Percentiles rank a stretch among this genome's conserved stretches.
Conservation (phyloP, 2,329 filamentous ascomycete species). For the Nannizziopsis arthrosporioides region DNA sequence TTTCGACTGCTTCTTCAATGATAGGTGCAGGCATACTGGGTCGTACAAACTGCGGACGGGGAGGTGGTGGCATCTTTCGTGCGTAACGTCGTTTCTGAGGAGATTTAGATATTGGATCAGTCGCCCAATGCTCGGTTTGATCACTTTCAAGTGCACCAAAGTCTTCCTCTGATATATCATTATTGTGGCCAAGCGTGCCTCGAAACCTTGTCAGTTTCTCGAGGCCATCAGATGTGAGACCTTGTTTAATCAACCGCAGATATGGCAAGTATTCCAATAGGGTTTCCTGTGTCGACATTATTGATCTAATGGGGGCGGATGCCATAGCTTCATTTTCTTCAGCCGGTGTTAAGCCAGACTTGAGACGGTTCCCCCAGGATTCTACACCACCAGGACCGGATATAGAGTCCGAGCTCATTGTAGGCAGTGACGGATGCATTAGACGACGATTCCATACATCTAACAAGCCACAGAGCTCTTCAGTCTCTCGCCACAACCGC, state of each 20-base stretch:
- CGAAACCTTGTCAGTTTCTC: slow-evolving; percentile 58
- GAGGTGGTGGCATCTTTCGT: slow-evolving; percentile 17
- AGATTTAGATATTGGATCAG: slow-evolving; percentile 9
- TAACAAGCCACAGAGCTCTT: slow-evolving; percentile 66
- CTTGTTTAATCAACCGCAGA: slow-evolving; percentile 52
- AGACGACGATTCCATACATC: slow-evolving; percentile 29
- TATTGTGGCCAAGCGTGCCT: slow-evolving; percentile 41
- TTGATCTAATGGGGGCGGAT: slow-evolving; percentile 15
- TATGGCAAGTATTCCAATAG: slow-evolving; percentile 80
- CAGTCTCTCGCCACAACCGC: slow-evolving; percentile 69
- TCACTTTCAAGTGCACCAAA: slow-evolving; percentile 25
- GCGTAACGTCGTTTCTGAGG: slow-evolving; percentile 7
- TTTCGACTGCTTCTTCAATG: slow-evolving; percentile 45
- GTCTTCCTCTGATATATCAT: slow-evolving; percentile 35
- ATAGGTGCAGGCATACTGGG: slow-evolving; percentile 20
- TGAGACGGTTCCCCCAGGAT: slow-evolving; percentile 23
- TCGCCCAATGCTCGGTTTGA: slow-evolving; percentile 25
- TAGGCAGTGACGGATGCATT: slow-evolving; percentile 21
- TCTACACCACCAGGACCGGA: slow-evolving; percentile 23
- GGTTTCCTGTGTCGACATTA: slow-evolving; percentile 29
- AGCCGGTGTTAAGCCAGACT: neutral
- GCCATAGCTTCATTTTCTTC: slow-evolving; percentile 1
- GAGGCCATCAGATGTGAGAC: slow-evolving; percentile 43
- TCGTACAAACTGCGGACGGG: slow-evolving; percentile 17
- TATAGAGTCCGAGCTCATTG: neutral